Evolutionary conservation across 768 basidiomycete species (phyloP), one percentile per base, ranked within the genome.

Genomic region (Pisolithus marmoratus): DNA sequence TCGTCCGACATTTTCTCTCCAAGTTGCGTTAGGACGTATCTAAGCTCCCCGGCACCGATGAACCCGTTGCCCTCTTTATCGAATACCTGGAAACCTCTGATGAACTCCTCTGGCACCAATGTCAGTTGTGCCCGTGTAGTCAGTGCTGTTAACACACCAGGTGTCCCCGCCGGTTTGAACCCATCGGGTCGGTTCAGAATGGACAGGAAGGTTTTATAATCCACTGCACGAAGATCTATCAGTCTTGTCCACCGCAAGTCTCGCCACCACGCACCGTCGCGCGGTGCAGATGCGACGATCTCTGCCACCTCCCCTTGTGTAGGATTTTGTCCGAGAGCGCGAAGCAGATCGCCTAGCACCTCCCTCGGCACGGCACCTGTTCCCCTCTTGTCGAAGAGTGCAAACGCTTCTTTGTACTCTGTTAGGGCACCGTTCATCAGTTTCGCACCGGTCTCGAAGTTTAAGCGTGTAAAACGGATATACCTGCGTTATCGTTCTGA

Each of bases 1-100:
- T 94, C 91, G 65, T 98, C 94, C 7, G 85, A 68, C 92, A 99
- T 94, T 77, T 97, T 97, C 79, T 99, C 96, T 12, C 96, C 96
- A 0, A 99, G 81, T 62, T 94, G 94, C 7, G 96, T 99, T 26
- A 95, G 77, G 24, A 94, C 91, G 66, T 95, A 94, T 68, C 78
- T 72, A 50, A 83, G 69, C 59, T 83, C 81, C 40, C 81, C 75
- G 56, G 77, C 76, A 57, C 85, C 85, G 54, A 84, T 84, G 67
- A 77, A 82, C 1, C 86, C 85, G 51, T 85, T 85, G 38, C 83
- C 84, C 44, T 84, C 84, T 77, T 68, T 87, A 72, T 98, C 95
- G 60, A 99, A 98, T 11, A 98, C 95, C 62, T 97, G 94, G 80
- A 99, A 99, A 8, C 94, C 96, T 46, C 96, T 92, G 63, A 97